These are phyloP conservation scores for Phoenix dactylifera DNA, from an alignment of 176 grass and related monocot species.

Conservation along the genomic window DNA sequence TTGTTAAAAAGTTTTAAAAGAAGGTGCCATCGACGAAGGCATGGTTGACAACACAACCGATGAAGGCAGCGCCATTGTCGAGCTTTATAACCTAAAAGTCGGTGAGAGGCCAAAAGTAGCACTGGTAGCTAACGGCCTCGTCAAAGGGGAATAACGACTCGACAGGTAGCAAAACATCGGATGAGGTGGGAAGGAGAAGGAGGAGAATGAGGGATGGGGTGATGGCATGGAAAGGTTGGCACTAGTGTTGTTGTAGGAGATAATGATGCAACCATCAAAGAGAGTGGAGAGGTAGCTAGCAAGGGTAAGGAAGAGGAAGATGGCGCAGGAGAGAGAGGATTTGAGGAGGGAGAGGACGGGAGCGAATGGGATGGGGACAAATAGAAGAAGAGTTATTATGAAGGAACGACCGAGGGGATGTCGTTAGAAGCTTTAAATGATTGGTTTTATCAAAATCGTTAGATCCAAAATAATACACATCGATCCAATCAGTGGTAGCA, in stretches of 20 bases:
- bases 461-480: too few relatives aligned
- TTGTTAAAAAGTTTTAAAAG: constrained; percentile 7
- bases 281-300: constrained; percentile 1
- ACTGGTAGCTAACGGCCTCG: constrained; percentile 7
- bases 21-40: neutral
- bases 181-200: neutral
- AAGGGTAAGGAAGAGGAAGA: constrained; percentile 7
- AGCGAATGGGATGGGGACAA: neutral
- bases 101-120: constrained; percentile 1
- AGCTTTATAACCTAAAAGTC: constrained; percentile 1
- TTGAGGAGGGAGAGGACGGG: neutral
- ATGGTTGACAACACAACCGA: neutral
- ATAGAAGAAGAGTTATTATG: neutral
- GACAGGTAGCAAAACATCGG: neutral
- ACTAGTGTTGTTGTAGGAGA: neutral
- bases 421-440: too few relatives aligned
- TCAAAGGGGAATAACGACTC: constrained; percentile 3
- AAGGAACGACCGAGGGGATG: too few relatives aligned
- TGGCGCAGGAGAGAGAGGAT: constrained; percentile 5
- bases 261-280: neutral
- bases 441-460: too few relatives aligned
- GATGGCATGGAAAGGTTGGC: neutral
- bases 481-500: too few relatives aligned
- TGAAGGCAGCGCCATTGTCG: constrained; percentile 1
- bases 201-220: neutral